Conservation (phyloP, 2,329 filamentous ascomycete species). For the Geosmithia flava region DNA sequence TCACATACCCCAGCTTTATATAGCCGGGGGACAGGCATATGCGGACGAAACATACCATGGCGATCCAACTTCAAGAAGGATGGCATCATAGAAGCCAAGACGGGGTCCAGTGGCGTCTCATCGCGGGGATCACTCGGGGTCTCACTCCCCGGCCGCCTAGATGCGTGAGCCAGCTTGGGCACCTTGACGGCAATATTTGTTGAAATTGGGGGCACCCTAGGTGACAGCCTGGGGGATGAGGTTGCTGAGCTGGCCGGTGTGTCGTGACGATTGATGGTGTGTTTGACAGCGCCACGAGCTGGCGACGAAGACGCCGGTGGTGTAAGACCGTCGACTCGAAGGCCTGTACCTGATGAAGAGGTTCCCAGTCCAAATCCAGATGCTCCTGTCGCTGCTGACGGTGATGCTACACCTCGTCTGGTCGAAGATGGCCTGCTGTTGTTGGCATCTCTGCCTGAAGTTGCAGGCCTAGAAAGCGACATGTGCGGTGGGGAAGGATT, state of each 20-base stretch:
- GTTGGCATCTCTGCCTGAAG: neutral
- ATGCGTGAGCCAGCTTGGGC: neutral
- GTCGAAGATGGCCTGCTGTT: neutral
- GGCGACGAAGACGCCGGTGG: neutral
- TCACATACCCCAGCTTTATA: too few species aligned
- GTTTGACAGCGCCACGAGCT: neutral
- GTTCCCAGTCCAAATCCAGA: neutral
- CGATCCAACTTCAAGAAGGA: conserved; percentile 23
- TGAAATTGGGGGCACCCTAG: neutral
- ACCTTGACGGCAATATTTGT: neutral
- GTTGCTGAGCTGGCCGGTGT: neutral
- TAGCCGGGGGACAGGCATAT: too few species aligned
- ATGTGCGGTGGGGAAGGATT: too few species aligned
- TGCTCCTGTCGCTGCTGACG: neutral
- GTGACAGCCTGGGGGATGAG: neutral
- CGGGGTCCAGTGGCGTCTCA: neutral
- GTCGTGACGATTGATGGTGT: neutral
- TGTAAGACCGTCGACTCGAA: neutral
- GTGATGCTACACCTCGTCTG: neutral
- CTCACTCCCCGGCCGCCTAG: neutral
- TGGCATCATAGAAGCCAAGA: conserved; percentile 16
- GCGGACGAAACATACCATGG: conserved; percentile 21
- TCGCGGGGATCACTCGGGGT: neutral
- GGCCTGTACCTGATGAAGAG: too few species aligned
- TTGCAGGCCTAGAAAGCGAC: neutral